phyloP scores from a whole-genome alignment of 257 asterid species.

The Buddleja alternifolia region DNA sequence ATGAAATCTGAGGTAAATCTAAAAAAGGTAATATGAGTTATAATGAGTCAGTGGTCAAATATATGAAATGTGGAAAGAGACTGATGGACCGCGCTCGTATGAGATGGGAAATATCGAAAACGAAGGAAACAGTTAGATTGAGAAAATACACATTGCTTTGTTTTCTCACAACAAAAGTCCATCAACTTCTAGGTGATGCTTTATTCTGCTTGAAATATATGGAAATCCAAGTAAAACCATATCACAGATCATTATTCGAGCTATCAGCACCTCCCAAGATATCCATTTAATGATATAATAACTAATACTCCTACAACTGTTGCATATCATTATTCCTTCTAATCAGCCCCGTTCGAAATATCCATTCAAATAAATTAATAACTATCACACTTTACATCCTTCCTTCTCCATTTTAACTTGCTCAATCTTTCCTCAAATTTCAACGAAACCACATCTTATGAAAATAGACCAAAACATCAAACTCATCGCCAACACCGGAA shows the following conservation, averaged over 20 bases:
- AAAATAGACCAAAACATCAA: not conserved
- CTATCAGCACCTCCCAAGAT: too few species aligned
- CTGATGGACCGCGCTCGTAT: not conserved
- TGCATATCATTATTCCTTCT: too few species aligned
- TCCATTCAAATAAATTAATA: not conserved
- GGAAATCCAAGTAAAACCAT: constrained; percentile 14
- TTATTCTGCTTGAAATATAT: constrained; percentile 3
- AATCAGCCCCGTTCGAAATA: not conserved
- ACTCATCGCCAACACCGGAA: not conserved
- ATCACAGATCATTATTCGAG: not conserved
- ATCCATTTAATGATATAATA: too few species aligned
- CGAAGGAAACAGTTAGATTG: constrained; percentile 4
- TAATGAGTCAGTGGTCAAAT: not conserved
- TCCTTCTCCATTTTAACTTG: not conserved
- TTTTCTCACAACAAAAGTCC: not conserved
- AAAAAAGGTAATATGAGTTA: not conserved
- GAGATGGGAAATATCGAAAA: constrained; percentile 2
- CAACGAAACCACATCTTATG: not conserved
- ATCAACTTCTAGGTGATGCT: not conserved
- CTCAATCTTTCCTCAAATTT: not conserved
- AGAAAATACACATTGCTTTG: constrained; percentile 7
- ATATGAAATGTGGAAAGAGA: constrained; percentile 4
- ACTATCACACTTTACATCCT: not conserved
- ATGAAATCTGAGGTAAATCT: not conserved
- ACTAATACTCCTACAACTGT: too few species aligned